Evolutionary conservation across 2,329 filamentous ascomycete species (phyloP).

Genomic region (Lachnellula occidentalis): DNA sequence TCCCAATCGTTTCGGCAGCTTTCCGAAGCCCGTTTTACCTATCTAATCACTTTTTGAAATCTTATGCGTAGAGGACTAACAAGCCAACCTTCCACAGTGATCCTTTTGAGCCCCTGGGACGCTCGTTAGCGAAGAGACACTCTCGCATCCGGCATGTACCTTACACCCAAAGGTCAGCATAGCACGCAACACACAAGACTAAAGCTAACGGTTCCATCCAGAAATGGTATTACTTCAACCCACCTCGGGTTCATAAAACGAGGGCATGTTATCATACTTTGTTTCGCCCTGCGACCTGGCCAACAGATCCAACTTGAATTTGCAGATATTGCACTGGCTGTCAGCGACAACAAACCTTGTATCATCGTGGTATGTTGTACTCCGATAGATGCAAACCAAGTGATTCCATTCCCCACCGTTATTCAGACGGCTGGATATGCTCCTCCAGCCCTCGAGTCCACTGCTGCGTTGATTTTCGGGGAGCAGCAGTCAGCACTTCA

Average conservation of each 20-base stretch:
- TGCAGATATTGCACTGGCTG: constrained; percentile 35
- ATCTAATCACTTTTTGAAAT: too few relatives aligned
- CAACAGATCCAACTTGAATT: constrained; percentile 48
- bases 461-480: constrained; percentile 48
- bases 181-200: constrained; percentile 18
- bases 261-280: constrained; percentile 42
- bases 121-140: constrained; percentile 54
- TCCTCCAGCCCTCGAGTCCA: constrained; percentile 41
- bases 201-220: constrained; percentile 9
- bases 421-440: constrained; percentile 46
- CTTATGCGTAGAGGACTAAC: background rate
- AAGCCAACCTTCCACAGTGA: constrained; percentile 39
- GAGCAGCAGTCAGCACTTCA: constrained; percentile 21
- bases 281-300: constrained; percentile 34
- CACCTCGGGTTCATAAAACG: constrained; percentile 30
- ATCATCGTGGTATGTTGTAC: constrained; percentile 49
- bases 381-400: constrained; percentile 35
- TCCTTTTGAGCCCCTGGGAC: constrained; percentile 68
- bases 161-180: constrained; percentile 49
- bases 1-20: too few relatives aligned
- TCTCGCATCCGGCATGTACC: constrained; percentile 64
- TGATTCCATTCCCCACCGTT: constrained; percentile 44
- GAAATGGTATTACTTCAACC: constrained; percentile 44
- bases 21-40: too few relatives aligned
- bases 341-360: constrained; percentile 45